Percentiles rank a stretch among this genome's conserved stretches.
Evolutionary conservation across 1,284 basidiomycete species (phyloP).

Genomic region (Vanrija sp.): DNA sequence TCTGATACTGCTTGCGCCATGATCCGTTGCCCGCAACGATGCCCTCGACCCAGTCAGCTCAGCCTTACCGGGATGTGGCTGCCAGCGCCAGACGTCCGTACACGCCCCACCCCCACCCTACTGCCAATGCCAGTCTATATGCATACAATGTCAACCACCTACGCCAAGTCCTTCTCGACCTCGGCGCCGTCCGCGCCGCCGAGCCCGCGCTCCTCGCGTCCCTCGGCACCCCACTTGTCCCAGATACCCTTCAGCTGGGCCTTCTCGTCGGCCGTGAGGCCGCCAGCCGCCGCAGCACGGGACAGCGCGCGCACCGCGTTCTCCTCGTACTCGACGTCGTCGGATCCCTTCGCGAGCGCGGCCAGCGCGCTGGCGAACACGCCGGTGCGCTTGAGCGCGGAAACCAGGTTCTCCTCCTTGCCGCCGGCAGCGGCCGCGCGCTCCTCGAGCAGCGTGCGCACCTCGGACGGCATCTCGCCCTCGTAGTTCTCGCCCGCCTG

Average conservation of each 20-base stretch:
- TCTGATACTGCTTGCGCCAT: too few relatives aligned
- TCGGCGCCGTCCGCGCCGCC: constrained; percentile 31
- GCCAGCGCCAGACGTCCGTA: too few relatives aligned
- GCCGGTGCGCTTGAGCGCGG: constrained; percentile 22
- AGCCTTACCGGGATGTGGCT: too few relatives aligned
- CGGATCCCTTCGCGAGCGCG: constrained; percentile 66
- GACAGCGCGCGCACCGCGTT: constrained; percentile 63
- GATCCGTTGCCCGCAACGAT: too few relatives aligned
- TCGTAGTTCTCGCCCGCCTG: constrained; percentile 57
- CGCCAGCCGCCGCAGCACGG: constrained; percentile 40
- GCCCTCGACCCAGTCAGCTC: too few relatives aligned
- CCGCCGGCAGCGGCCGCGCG: constrained; percentile 8
- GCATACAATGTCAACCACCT: neutral
- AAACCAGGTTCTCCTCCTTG: constrained; percentile 30
- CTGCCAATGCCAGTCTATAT: too few relatives aligned
- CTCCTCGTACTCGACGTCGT: constrained; percentile 76
- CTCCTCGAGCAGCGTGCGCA: constrained; percentile 31
- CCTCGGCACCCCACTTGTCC: constrained; percentile 30
- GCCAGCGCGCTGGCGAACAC: constrained; percentile 45
- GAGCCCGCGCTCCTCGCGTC: constrained; percentile 34
- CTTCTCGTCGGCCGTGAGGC: constrained; percentile 41
- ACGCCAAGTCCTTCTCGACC: constrained; percentile 8
- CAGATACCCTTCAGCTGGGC: constrained; percentile 29
- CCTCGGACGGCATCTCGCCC: constrained; percentile 45
- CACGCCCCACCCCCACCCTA: too few relatives aligned